Evolutionary conservation across 78 protist genomes (phyloP), one percentile per base, ranked within the genome.

Genomic region (Dictyostelium capitatum): DNA sequence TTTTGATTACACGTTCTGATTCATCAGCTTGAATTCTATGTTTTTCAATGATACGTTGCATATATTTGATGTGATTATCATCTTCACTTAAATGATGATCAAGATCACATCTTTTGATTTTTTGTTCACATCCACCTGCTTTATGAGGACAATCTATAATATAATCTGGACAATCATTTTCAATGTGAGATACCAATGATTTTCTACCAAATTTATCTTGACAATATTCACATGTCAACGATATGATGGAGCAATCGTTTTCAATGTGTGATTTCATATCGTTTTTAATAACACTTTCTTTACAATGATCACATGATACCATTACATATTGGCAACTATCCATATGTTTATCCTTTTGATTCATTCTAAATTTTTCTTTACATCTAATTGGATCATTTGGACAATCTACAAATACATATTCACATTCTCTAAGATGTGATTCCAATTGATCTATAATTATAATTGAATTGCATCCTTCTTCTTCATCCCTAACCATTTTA

Each of bases 321-420:
- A 23, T 67, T 28, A 32, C 41, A 32, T 25, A 67, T 67, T 67
- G 75, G 15, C 75, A 67, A 11, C 30, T 25, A 0, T 6, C 43
- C 48, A 32, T 32, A 32, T 67, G 75, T 67, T 67, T 67, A 0
- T 67, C 75, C 5, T 14, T 11, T 32, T 67, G 75, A 32, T 67
- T 67, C 75, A 30, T 67, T 67, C 75, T 67, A 32, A 67, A 67
- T 67, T 15, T 67, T 28, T 25, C 75, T 30, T 67, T 67, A 32
- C 75, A 67, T 67, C 48, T 32, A 12, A 28, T 67, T 62, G 70
- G 32, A 67, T 32, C 48, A 67, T 67, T 67, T 67, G 43, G 43
- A 32, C 75, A 67, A 30, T 32, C 75, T 32, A 67, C 30, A 67
- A 67, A 67, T 17, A 10, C 75, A 67, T 32, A 67, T 67, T 67